phyloP scores from a whole-genome alignment of 176 grass and related monocot genomes.

The Hyparrhenia diplandra region DNA sequence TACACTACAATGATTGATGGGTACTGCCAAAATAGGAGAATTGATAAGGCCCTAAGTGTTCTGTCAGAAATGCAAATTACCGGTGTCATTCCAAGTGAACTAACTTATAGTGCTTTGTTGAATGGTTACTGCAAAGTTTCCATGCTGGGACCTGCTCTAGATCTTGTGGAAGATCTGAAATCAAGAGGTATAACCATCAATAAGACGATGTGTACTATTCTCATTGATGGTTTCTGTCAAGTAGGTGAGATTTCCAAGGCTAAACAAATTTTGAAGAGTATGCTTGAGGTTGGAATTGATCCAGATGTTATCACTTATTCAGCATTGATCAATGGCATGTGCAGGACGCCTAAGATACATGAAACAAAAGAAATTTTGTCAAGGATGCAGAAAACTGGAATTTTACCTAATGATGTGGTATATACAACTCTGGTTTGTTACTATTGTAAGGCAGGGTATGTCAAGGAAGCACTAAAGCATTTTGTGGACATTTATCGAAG shows the following conservation, averaged over 20 bases:
- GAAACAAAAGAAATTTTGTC: constrained; percentile 54
- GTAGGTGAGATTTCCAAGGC: constrained; percentile 43
- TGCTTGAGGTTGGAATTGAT: constrained; percentile 44
- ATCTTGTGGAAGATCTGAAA: constrained; percentile 53
- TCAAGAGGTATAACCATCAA: constrained; percentile 36
- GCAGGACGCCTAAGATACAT: constrained; percentile 45
- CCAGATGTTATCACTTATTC: constrained; percentile 74
- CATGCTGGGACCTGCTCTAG: constrained; percentile 41
- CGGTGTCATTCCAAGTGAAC: constrained; percentile 49
- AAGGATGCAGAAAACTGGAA: constrained; percentile 60
- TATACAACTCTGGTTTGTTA: constrained; percentile 50
- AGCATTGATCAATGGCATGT: constrained; percentile 65
- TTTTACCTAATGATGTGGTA: constrained; percentile 62
- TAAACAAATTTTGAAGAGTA: constrained; percentile 46
- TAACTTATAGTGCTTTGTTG: constrained; percentile 60
- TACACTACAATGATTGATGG: constrained; percentile 73
- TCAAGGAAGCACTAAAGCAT: constrained; percentile 51
- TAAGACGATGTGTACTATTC: constrained; percentile 59
- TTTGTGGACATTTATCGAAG: constrained; percentile 59
- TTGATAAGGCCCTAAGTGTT: constrained; percentile 38
- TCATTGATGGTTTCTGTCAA: constrained; percentile 67
- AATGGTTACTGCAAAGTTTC: constrained; percentile 74
- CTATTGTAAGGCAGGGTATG: constrained; percentile 51
- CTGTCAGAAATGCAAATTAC: constrained; percentile 54
- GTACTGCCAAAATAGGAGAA: constrained; percentile 57